Conservation (phyloP, 176 grass and related monocot genomes). For the Lolium rigidum region DNA sequence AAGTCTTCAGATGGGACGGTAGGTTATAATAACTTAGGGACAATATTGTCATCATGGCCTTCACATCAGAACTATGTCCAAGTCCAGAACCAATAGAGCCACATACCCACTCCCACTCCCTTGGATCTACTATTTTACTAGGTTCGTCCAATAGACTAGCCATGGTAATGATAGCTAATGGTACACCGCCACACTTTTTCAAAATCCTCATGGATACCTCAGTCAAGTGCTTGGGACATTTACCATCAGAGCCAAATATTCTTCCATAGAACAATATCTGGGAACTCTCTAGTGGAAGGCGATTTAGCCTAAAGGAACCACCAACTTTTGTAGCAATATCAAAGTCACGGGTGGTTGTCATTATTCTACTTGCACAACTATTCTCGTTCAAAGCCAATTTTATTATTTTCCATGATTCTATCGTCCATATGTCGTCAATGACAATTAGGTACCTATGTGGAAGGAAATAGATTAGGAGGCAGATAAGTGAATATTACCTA, state of each 20-base stretch:
- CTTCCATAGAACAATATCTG: not conserved
- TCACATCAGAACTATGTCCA: not conserved
- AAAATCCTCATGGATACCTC: not conserved
- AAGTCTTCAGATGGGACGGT: not conserved
- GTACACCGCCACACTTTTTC: not conserved
- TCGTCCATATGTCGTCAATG: conserved; percentile 9
- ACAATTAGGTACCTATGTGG: conserved; percentile 8
- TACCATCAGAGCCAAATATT: not conserved
- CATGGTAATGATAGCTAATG: not conserved
- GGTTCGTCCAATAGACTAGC: not conserved
- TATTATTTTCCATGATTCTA: not conserved
- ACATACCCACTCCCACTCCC: not conserved
- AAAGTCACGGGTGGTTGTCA: not conserved
- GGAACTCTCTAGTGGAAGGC: not conserved
- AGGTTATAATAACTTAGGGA: not conserved
- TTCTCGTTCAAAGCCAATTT: not conserved
- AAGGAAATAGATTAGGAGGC: not conserved
- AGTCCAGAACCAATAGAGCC: not conserved
- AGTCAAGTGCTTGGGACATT: not conserved
- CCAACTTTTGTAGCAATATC: not conserved
- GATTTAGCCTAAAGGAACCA: not conserved
- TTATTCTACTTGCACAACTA: conserved; percentile 1
- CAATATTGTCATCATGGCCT: not conserved
- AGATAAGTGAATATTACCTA: not conserved
- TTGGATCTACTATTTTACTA: not conserved